Evolutionary conservation across 495 filamentous ascomycete species (phyloP).

Genomic region (Amorphotheca resinae): DNA sequence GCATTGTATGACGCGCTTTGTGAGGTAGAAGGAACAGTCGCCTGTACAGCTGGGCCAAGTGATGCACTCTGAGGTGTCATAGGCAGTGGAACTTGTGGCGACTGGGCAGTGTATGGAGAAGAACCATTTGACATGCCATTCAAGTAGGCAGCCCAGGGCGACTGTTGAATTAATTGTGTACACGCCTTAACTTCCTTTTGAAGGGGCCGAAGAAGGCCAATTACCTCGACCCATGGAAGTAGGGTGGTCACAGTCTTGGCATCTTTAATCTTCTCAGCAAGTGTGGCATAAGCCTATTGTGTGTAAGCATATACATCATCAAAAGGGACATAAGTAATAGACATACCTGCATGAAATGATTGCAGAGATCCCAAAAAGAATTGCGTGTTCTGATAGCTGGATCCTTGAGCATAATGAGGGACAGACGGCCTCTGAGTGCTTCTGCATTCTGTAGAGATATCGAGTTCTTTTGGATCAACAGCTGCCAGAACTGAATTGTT

Average conservation of each 20-base stretch:
- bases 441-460: slow-evolving; percentile 54
- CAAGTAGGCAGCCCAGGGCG: slow-evolving; percentile 51
- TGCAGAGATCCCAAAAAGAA: slow-evolving; percentile 75
- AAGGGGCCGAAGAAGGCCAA: slow-evolving; percentile 59
- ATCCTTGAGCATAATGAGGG: slow-evolving; percentile 73
- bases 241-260: slow-evolving; percentile 46
- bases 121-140: slow-evolving; percentile 12
- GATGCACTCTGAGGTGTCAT: slow-evolving; percentile 72
- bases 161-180: slow-evolving; percentile 56
- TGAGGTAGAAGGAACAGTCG: slow-evolving; percentile 73
- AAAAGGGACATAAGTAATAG: neutral
- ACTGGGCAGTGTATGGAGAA: slow-evolving; percentile 13
- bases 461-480: slow-evolving; percentile 52
- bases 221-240: slow-evolving; percentile 49
- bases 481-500: slow-evolving; percentile 52
- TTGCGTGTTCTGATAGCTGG: slow-evolving; percentile 61
- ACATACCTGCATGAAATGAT: slow-evolving; percentile 50
- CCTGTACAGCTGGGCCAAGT: slow-evolving; percentile 76
- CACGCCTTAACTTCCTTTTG: slow-evolving; percentile 67
- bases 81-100: slow-evolving; percentile 28
- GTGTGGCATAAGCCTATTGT: slow-evolving; percentile 52
- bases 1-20: slow-evolving; percentile 50
- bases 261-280: slow-evolving; percentile 59
- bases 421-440: slow-evolving; percentile 54
- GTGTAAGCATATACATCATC: neutral